phyloP scores from a whole-genome alignment of 805 yeast species.

The Wickerhamomyces queroliae region DNA sequence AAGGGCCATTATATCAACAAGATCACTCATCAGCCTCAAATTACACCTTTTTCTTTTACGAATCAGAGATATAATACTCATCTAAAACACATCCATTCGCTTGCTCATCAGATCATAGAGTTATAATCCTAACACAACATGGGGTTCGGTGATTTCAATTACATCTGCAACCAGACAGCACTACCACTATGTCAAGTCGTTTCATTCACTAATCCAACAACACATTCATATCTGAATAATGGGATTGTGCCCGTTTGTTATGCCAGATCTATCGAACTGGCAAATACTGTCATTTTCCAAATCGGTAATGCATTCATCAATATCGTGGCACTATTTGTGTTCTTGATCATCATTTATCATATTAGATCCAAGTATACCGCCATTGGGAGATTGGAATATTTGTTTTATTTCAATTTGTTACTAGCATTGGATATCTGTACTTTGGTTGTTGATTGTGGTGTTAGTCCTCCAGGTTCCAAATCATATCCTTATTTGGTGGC shows the following conservation, averaged over 20 bases:
- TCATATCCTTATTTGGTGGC: conserved; percentile 81
- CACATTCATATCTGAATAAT: conserved; percentile 28
- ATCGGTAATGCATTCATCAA: conserved; percentile 84
- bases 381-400: conserved; percentile 85
- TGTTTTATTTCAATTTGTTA: conserved; percentile 59
- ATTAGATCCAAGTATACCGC: conserved; percentile 88
- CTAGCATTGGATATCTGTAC: conserved; percentile 56
- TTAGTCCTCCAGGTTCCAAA: conserved; percentile 75
- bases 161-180: conserved; percentile 61
- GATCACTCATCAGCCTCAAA: too few relatives aligned
- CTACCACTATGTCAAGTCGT: conserved; percentile 79
- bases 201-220: conserved; percentile 36
- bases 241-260: conserved; percentile 80
- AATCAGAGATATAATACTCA: too few relatives aligned
- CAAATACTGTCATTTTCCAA: conserved; percentile 88
- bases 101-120: too few relatives aligned
- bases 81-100: too few relatives aligned
- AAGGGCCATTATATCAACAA: too few relatives aligned
- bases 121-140: conserved; percentile 23
- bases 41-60: too few relatives aligned
- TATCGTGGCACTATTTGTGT: conserved; percentile 61
- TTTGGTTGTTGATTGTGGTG: conserved; percentile 86
- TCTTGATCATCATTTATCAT: conserved; percentile 68
- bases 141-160: conserved; percentile 61
- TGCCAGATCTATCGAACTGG: conserved; percentile 78